Percentiles rank a stretch among this genome's conserved stretches.
These are phyloP conservation scores for Suillus clintonianus DNA, from an alignment of 768 basidiomycete species.

Conservation along the genomic window DNA sequence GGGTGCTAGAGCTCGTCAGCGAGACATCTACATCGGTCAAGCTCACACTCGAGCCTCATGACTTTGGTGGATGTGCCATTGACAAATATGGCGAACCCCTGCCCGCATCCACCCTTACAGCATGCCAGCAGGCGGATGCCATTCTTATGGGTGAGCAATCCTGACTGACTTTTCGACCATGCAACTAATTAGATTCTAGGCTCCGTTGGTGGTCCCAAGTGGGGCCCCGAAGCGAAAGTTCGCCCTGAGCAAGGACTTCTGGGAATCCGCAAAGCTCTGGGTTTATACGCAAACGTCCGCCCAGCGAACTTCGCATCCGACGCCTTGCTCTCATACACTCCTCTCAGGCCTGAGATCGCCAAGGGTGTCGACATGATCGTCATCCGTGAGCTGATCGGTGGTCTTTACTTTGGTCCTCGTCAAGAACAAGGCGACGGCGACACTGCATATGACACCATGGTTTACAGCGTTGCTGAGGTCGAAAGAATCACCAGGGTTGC, in stretches of 20 bases:
- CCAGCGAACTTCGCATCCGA: slow-evolving; percentile 95
- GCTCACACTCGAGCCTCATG: slow-evolving; percentile 71
- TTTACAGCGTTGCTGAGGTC: slow-evolving; percentile 90
- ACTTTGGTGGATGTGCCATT: slow-evolving; percentile 93
- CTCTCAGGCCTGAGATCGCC: slow-evolving; percentile 83
- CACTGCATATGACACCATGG: slow-evolving; percentile 89
- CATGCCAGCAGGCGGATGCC: slow-evolving; percentile 92
- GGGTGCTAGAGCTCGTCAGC: slow-evolving; percentile 75
- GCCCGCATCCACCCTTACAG: slow-evolving; percentile 80
- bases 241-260: slow-evolving; percentile 94
- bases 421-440: slow-evolving; percentile 80
- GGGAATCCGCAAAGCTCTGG: slow-evolving; percentile 84
- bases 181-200: slow-evolving; percentile 48
- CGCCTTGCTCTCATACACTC: slow-evolving; percentile 82
- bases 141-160: slow-evolving; percentile 83
- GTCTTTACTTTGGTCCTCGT: slow-evolving; percentile 92
- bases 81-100: slow-evolving; percentile 85
- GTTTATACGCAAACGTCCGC: slow-evolving; percentile 97
- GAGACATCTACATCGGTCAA: slow-evolving; percentile 62
- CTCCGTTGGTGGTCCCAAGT: slow-evolving; percentile 98
- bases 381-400: slow-evolving; percentile 94
- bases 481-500: slow-evolving; percentile 95
- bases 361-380: slow-evolving; percentile 90
- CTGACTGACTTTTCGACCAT: neutral
- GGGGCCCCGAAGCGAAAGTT: slow-evolving; percentile 87